A percentile compares a stretch with the other conserved stretches of the same genome.
Conservation (phyloP, 352 stramenopile species). For the Elongisporangium prolatum region DNA sequence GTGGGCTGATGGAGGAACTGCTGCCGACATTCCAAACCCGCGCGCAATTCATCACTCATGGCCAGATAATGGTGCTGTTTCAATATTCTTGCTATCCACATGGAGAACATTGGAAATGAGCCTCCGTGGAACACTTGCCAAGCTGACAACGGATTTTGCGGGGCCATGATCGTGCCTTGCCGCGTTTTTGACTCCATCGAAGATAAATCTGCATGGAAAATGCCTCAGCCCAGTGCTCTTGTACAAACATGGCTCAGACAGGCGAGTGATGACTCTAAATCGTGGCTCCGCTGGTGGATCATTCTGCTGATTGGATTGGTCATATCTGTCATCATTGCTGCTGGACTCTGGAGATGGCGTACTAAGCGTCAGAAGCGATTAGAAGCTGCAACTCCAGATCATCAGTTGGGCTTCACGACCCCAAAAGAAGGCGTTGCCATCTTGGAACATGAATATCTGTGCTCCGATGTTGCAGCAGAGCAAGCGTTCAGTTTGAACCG, state of each 20-base stretch:
- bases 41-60: background rate
- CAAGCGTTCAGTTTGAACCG: background rate
- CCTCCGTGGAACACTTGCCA: background rate
- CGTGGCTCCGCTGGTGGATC: too few species aligned
- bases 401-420: background rate
- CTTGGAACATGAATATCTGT: background rate
- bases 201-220: background rate
- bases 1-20: too few species aligned
- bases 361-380: background rate
- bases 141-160: background rate
- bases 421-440: background rate
- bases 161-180: too few species aligned
- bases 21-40: too few species aligned
- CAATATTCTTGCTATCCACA: background rate
- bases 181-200: background rate
- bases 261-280: too few species aligned
- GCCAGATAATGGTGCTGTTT: background rate
- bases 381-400: background rate
- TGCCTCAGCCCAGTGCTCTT: too few species aligned
- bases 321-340: too few species aligned
- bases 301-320: too few species aligned
- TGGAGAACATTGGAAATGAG: too few species aligned
- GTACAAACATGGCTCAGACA: too few species aligned
- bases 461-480: background rate
- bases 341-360: background rate